Percentiles rank a stretch among this genome's conserved stretches.
phyloP scores from a whole-genome alignment of 805 yeast genomes.

The Ogataea nakhonphanomensis region DNA sequence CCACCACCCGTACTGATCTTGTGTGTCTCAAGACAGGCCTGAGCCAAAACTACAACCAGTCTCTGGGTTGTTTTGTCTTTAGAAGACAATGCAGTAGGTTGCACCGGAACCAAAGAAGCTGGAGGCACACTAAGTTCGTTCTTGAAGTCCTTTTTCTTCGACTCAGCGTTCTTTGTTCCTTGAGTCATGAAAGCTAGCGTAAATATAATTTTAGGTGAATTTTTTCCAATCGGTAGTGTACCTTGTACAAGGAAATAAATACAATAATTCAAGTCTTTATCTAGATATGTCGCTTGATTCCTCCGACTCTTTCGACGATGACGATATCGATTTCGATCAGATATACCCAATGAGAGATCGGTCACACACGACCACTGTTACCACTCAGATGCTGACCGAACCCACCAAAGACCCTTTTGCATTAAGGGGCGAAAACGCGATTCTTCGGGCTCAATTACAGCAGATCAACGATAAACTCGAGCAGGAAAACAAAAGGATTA shows the following conservation, averaged over 20 bases:
- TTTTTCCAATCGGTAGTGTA: constrained; percentile 11
- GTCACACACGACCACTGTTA: not conserved
- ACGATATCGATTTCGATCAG: constrained; percentile 29
- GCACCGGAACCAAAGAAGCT: constrained; percentile 83
- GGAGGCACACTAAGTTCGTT: constrained; percentile 27
- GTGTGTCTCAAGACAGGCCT: constrained; percentile 94
- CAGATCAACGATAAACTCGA: constrained; percentile 38
- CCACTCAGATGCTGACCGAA: not conserved
- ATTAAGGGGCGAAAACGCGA: constrained; percentile 77
- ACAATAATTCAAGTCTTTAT: not conserved
- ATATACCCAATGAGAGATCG: constrained; percentile 15
- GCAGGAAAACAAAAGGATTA: constrained; percentile 38
- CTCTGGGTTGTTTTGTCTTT: constrained; percentile 85
- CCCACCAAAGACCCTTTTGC: constrained; percentile 9
- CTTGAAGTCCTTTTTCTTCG: constrained; percentile 28
- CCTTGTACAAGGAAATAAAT: not conserved
- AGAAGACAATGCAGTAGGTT: constrained; percentile 77
- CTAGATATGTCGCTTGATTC: constrained; percentile 15
- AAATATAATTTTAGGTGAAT: constrained; percentile 2
- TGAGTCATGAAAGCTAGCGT: constrained; percentile 5
- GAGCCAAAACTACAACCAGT: constrained; percentile 89
- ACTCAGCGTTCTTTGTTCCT: constrained; percentile 26
- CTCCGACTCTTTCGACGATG: constrained; percentile 33
- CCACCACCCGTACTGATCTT: constrained; percentile 73
- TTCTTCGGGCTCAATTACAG: constrained; percentile 62